Conservation (phyloP, 208 protist genomes). For the Acanthamoeba healyi region DNA sequence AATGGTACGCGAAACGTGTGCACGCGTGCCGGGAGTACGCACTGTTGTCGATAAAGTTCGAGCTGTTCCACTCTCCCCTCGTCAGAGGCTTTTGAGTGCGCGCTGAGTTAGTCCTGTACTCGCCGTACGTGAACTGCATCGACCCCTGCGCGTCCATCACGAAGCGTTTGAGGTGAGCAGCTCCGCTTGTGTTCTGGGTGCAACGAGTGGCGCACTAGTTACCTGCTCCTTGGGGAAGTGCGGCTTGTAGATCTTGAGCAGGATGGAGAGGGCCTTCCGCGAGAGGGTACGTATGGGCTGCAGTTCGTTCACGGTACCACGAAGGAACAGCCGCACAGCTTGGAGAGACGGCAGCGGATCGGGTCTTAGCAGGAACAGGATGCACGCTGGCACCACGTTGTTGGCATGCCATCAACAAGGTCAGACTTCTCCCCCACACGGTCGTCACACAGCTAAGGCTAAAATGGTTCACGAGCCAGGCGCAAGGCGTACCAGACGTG, state of each 20-base stretch:
- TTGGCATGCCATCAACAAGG: too few species aligned
- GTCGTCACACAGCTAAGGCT: not conserved
- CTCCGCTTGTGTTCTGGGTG: too few species aligned
- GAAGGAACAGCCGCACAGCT: slow-evolving; percentile 14
- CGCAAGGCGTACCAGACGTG: not conserved
- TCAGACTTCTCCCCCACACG: not conserved
- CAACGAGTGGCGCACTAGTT: too few species aligned
- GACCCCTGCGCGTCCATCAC: too few species aligned
- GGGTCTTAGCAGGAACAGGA: slow-evolving; percentile 19
- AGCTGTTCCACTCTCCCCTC: not conserved
- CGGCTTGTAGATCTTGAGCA: slow-evolving; percentile 70
- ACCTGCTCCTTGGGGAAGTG: not conserved
- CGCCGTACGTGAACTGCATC: not conserved
- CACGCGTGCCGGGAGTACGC: not conserved
- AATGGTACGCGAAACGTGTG: too few species aligned
- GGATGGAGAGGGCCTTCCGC: not conserved
- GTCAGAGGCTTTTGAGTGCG: not conserved
- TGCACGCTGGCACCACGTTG: too few species aligned
- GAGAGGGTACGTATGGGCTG: slow-evolving; percentile 27
- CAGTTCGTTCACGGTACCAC: slow-evolving; percentile 8
- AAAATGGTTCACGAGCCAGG: not conserved
- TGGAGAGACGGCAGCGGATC: slow-evolving; percentile 15
- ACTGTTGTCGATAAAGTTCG: slow-evolving; percentile 22
- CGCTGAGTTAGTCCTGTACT: not conserved
- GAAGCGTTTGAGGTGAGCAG: too few species aligned